phyloP scores from a whole-genome alignment of 2,329 filamentous ascomycete species.

The Hymenotorrendiella dingleyae region DNA sequence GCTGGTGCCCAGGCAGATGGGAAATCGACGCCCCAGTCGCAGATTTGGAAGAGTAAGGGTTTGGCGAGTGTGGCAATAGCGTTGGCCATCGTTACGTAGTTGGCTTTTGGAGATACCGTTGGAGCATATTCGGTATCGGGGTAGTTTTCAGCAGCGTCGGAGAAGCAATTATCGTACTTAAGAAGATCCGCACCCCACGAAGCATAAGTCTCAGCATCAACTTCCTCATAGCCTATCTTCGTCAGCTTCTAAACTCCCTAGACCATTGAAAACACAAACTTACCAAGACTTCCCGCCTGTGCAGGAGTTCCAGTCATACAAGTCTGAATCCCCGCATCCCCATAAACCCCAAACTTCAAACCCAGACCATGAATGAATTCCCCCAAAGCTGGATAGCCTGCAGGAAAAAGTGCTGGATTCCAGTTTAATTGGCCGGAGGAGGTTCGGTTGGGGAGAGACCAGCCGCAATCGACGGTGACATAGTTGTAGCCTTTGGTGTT shows the following conservation, averaged over 20 bases:
- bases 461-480: constrained; percentile 47
- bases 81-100: constrained; percentile 33
- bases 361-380: constrained; percentile 36
- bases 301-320: constrained; percentile 26
- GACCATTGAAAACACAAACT: constrained; percentile 9
- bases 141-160: constrained; percentile 30
- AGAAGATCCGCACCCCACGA: constrained; percentile 33
- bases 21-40: constrained; percentile 38
- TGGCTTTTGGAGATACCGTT: constrained; percentile 28
- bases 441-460: constrained; percentile 32
- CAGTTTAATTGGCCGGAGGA: constrained; percentile 35
- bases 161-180: constrained; percentile 40
- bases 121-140: constrained; percentile 33
- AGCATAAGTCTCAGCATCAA: constrained; percentile 23
- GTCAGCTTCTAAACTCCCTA: no score
- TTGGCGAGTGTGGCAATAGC: constrained; percentile 26
- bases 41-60: constrained; percentile 35
- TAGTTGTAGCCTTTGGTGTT: constrained; percentile 41
- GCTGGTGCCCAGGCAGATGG: constrained; percentile 35
- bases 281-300: constrained; percentile 22
- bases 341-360: constrained; percentile 40
- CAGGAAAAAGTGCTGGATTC: constrained; percentile 37
- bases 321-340: constrained; percentile 30
- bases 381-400: constrained; percentile 37
- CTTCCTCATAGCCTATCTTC: constrained; percentile 23